phyloP scores from a whole-genome alignment of 805 yeast species.

The Myxozyma lipomycoides region DNA sequence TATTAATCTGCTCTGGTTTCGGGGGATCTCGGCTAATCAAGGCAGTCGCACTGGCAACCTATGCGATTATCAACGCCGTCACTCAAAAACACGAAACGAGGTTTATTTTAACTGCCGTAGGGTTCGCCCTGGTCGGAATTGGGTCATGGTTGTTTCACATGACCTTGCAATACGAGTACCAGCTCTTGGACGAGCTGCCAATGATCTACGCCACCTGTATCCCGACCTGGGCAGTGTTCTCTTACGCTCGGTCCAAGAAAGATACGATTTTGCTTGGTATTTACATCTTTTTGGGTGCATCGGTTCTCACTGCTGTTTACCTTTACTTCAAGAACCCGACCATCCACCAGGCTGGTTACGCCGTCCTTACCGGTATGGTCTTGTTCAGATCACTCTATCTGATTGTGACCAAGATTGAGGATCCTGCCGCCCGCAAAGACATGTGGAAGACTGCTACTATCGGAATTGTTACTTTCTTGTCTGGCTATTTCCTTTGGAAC shows the following conservation, averaged over 20 bases:
- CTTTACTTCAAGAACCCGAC: slow-evolving; percentile 74
- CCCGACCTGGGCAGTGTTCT: slow-evolving; percentile 81
- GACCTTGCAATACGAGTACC: slow-evolving; percentile 87
- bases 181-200: slow-evolving; percentile 90
- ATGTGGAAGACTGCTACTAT: slow-evolving; percentile 53
- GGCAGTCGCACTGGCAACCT: slow-evolving; percentile 50
- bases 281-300: slow-evolving; percentile 52
- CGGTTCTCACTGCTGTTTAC: slow-evolving; percentile 64
- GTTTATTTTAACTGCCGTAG: slow-evolving; percentile 66
- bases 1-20: neutral
- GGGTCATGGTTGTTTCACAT: slow-evolving; percentile 96
- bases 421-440: slow-evolving; percentile 44
- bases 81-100: slow-evolving; percentile 62
- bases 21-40: neutral
- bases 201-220: slow-evolving; percentile 98
- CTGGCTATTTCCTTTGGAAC: slow-evolving; percentile 86
- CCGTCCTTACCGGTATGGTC: slow-evolving; percentile 66
- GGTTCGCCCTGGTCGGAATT: slow-evolving; percentile 84
- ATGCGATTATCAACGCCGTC: slow-evolving; percentile 58
- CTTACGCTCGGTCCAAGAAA: slow-evolving; percentile 47
- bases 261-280: slow-evolving; percentile 47
- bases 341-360: slow-evolving; percentile 85
- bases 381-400: slow-evolving; percentile 56
- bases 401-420: slow-evolving; percentile 51
- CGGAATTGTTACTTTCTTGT: slow-evolving; percentile 60